Conservation (phyloP, 1,139 yeast genomes). For the Lizanozyma gosingica region DNA sequence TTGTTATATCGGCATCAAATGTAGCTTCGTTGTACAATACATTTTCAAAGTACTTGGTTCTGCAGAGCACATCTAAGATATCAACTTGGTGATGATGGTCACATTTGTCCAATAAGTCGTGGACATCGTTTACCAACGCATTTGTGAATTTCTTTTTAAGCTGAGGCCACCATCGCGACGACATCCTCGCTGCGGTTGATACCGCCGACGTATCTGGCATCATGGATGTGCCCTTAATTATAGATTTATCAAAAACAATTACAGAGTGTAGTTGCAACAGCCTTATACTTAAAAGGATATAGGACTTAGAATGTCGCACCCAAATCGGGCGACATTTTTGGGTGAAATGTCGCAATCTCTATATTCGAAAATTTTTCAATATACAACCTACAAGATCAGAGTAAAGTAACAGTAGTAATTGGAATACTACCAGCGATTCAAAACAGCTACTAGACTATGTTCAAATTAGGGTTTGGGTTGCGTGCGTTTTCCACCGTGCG, state of each 20-base stretch:
- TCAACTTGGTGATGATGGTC: no score
- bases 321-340: neutral
- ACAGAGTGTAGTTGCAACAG: no score
- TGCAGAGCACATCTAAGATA: neutral
- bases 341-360: neutral
- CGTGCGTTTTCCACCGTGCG: conserved; percentile 1
- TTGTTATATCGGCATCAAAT: neutral
- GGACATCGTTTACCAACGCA: neutral
- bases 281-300: no score
- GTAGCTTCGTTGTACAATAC: neutral
- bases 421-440: no score
- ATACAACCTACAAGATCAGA: no score
- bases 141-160: neutral
- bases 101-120: neutral
- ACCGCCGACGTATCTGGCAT: no score
- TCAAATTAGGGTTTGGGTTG: conserved; percentile 4
- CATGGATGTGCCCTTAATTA: no score
- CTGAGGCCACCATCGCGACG: neutral
- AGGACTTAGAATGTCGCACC: neutral
- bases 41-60: neutral
- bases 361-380: conserved; percentile 1
- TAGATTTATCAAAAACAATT: no score
- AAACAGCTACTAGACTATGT: no score
- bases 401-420: no score
- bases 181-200: no score